Evolutionary conservation across 495 filamentous ascomycete genomes (phyloP).

Genomic region (Baudoinia panamericana): DNA sequence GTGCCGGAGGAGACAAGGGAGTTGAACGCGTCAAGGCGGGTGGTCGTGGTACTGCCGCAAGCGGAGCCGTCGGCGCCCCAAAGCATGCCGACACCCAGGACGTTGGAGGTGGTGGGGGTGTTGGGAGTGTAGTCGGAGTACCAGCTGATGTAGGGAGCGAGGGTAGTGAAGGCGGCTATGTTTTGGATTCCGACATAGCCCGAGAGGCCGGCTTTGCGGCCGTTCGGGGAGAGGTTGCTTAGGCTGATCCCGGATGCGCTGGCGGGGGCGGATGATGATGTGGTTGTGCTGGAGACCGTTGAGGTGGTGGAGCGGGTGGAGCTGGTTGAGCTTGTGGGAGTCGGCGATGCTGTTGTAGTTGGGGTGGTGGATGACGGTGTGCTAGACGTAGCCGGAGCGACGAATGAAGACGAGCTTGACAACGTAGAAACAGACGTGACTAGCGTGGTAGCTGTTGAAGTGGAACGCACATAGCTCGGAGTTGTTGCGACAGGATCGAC

Average conservation of each 20-base stretch:
- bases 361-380: too few species aligned
- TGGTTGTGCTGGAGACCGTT: neutral
- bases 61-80: slow-evolving; percentile 10
- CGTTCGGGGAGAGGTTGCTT: slow-evolving; percentile 11
- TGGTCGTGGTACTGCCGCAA: slow-evolving; percentile 6
- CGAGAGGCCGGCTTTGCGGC: slow-evolving; percentile 18
- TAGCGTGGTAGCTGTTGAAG: neutral
- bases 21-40: slow-evolving; percentile 18
- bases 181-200: slow-evolving; percentile 14
- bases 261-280: neutral
- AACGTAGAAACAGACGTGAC: neutral
- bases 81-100: slow-evolving; percentile 18
- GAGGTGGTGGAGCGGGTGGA: neutral
- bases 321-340: neutral
- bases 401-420: neutral
- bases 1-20: slow-evolving; percentile 7
- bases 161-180: slow-evolving; percentile 7
- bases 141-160: slow-evolving; percentile 15
- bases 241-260: neutral
- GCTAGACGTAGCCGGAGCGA: slow-evolving; percentile 1
- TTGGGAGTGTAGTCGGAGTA: slow-evolving; percentile 19
- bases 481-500: too few species aligned
- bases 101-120: slow-evolving; percentile 9
- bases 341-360: slow-evolving; percentile 4
- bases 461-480: too few species aligned